phyloP scores from a whole-genome alignment of 73 alveolate species.

The Paramecium sonneborni region DNA sequence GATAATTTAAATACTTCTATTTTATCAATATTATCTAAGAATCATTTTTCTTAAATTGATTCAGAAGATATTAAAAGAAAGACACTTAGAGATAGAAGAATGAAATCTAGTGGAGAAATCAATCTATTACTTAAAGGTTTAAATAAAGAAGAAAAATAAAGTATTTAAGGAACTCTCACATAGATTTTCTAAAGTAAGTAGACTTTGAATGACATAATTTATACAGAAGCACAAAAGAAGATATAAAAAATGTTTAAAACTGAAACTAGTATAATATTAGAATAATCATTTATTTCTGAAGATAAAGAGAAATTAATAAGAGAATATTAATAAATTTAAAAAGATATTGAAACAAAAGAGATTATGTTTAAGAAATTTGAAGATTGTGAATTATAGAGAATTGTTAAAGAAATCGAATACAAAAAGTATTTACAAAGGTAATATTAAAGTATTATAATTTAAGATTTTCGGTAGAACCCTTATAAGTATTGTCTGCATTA shows the following conservation, averaged over 20 bases:
- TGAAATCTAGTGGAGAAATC: background rate
- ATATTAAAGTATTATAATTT: background rate
- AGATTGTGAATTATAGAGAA: constrained; percentile 8
- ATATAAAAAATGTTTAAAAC: constrained; percentile 30
- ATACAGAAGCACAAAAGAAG: constrained; percentile 23
- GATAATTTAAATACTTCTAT: background rate
- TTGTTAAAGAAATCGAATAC: constrained; percentile 45
- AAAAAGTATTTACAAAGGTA: constrained; percentile 44
- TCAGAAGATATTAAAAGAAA: constrained; percentile 29
- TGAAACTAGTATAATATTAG: background rate
- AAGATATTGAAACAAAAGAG: constrained; percentile 23
- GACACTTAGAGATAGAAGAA: background rate
- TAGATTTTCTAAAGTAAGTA: background rate
- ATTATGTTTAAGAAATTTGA: constrained; percentile 23
- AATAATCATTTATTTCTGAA: constrained; percentile 17
- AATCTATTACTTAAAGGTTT: background rate
- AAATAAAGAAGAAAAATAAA: background rate
- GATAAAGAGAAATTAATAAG: constrained; percentile 24
- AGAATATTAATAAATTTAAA: background rate
- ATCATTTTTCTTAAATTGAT: constrained; percentile 40
- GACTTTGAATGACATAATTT: constrained; percentile 35
- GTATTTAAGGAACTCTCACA: background rate
- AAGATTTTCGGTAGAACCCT: constrained; percentile 45
- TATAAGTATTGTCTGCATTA: constrained; percentile 32
- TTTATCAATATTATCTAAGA: background rate